Base-by-base conservation (phyloP, 1,284 basidiomycete genomes). In the Cryptococcus wingfieldii region DNA sequence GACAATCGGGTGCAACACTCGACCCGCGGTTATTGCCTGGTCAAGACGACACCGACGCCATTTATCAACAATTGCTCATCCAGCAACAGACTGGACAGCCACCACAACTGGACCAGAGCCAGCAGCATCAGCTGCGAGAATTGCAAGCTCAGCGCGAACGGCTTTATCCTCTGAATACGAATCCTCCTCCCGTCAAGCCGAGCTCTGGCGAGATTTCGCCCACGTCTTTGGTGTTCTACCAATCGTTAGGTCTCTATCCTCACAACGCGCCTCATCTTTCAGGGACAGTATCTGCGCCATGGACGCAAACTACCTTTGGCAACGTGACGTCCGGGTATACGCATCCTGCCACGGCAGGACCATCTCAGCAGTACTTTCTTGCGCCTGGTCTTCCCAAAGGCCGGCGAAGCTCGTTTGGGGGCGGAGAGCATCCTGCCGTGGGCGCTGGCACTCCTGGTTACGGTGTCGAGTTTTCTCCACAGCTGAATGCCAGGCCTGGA, bases 401-500 rank as follows among this genome's bases (percentile, higher is more conserved):
- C 16, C 28, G 71, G 28, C 58, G 72, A 23, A 48, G 65, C 23
- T 72, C 70, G 39, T 68, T 73, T 46, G 65, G 59, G 3, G 71
- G 61, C 3, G 71, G 63, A 19, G 54, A 64, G 34, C 72, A 76
- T 58, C 71, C 66, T 44, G 74, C 72, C 9, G 63, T 64, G 14
- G 74, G 71, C 25, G 66, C 66, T 4, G 74, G 74, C 6, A 76
- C 74, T 14, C 74, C 74, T 9, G 74, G 72, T 5, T 76, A 76
- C 48, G 74, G 71, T 9, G 61, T 71, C 37, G 70, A 69, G 51
- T 70, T 76, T 42, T 58, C 56, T 16, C 52, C 61, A 39, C 62
- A 66, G 28, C 59, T 62, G 43, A 62, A 46, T 38, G 23, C 49
- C 4, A 39, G 50, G 23, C 18, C 31, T 9, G 66, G 68, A 3